Percentiles rank a stretch among this genome's conserved stretches.
Conservation (phyloP, 2,329 filamentous ascomycete genomes). For the Pyrenochaeta sp. region DNA sequence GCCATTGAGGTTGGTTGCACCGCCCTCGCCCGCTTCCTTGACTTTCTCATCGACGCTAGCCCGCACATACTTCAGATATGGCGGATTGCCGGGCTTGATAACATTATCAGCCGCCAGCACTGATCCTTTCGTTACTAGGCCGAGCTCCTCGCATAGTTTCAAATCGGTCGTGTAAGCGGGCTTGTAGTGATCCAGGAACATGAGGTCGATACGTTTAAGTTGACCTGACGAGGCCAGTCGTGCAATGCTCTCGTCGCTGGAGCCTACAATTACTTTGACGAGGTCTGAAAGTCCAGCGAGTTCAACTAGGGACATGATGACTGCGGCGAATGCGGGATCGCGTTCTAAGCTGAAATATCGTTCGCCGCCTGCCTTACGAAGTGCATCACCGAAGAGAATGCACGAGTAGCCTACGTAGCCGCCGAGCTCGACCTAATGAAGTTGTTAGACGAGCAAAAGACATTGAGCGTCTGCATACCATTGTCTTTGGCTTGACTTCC, state of each 20-base stretch:
- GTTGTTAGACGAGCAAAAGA: slow-evolving; percentile 9
- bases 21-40: slow-evolving; percentile 43
- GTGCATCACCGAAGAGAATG: slow-evolving; percentile 74
- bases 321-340: slow-evolving; percentile 76
- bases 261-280: slow-evolving; percentile 75
- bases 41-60: slow-evolving; percentile 70
- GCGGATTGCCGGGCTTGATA: slow-evolving; percentile 74
- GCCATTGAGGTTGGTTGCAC: slow-evolving; percentile 46
- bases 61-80: slow-evolving; percentile 75
- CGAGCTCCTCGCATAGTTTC: slow-evolving; percentile 77
- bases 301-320: slow-evolving; percentile 73
- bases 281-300: slow-evolving; percentile 76
- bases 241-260: slow-evolving; percentile 71
- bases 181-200: slow-evolving; percentile 86
- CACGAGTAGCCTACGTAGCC: slow-evolving; percentile 85
- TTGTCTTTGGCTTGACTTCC: slow-evolving; percentile 70
- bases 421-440: slow-evolving; percentile 71
- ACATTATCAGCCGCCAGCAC: slow-evolving; percentile 75
- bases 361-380: slow-evolving; percentile 69
- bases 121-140: slow-evolving; percentile 68
- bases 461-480: slow-evolving; percentile 56
- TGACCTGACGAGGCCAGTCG: slow-evolving; percentile 64
- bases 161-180: slow-evolving; percentile 77
- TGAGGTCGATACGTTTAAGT: slow-evolving; percentile 70
- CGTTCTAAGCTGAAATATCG: slow-evolving; percentile 76